phyloP scores from a whole-genome alignment of 441 rosid species.

The Hypseocharis bilobata region DNA sequence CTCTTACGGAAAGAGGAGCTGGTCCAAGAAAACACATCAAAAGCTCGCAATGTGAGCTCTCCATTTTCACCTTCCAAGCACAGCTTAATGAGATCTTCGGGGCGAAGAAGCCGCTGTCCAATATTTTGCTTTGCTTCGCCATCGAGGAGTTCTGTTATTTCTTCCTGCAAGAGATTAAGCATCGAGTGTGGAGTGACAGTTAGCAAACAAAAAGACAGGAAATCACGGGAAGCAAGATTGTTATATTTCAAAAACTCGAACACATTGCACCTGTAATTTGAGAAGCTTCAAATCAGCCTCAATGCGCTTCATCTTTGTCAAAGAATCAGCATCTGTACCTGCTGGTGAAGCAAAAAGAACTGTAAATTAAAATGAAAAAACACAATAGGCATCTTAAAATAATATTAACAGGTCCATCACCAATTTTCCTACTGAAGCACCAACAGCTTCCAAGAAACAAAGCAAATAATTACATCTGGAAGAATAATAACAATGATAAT shows the following conservation, averaged over 20 bases:
- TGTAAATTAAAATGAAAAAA: background rate
- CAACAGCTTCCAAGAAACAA: too few species aligned
- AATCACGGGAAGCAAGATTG: background rate
- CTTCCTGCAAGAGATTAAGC: conserved; percentile 45
- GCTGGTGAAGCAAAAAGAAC: conserved; percentile 16
- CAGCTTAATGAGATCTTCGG: conserved; percentile 61
- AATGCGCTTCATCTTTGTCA: conserved; percentile 48
- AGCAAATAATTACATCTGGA: background rate
- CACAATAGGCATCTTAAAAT: background rate
- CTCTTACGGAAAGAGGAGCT: conserved; percentile 63
- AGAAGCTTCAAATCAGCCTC: conserved; percentile 82
- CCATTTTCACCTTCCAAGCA: conserved; percentile 48
- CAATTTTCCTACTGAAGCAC: background rate
- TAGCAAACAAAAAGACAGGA: background rate
- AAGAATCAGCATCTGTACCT: conserved; percentile 42
- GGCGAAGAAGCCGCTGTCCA: conserved; percentile 39
- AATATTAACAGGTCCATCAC: background rate
- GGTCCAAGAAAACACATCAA: conserved; percentile 84
- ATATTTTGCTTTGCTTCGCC: conserved; percentile 30
- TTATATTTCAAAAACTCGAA: background rate
- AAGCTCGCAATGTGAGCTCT: conserved; percentile 51
- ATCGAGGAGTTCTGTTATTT: conserved; percentile 34
- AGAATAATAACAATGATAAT: too few species aligned
- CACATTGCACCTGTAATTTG: conserved; percentile 62
- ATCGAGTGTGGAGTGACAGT: conserved; percentile 4